Conservation (phyloP, 495 filamentous ascomycete species). For the Penicillium desertorum region DNA sequence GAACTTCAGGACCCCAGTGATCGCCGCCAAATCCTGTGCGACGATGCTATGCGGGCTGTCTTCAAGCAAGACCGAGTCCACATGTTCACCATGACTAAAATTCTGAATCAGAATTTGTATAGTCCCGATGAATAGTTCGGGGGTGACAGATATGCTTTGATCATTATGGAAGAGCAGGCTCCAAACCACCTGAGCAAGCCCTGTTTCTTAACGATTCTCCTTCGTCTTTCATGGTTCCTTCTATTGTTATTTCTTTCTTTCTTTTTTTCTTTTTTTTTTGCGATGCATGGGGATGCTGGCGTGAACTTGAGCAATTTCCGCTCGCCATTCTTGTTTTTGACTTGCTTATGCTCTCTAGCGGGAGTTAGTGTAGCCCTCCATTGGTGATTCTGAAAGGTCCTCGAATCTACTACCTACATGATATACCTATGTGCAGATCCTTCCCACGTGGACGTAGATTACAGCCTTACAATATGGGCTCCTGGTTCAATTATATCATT, state of each 20-base stretch:
- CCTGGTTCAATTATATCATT: neutral
- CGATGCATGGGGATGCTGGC: constrained; percentile 38
- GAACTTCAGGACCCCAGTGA: constrained; percentile 88
- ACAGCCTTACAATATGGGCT: too few species aligned
- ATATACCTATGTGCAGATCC: neutral
- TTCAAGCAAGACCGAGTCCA: constrained; percentile 90
- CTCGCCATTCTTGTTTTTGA: constrained; percentile 25
- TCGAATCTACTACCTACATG: neutral
- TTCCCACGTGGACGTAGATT: neutral
- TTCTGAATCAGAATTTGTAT: constrained; percentile 67
- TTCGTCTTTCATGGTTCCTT: constrained; percentile 20
- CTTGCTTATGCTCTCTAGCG: constrained; percentile 38
- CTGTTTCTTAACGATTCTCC: constrained; percentile 28
- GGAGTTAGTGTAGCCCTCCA: constrained; percentile 38
- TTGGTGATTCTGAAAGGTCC: constrained; percentile 6
- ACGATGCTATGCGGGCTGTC: constrained; percentile 82
- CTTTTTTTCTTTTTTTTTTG: constrained; percentile 18
- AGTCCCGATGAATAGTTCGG: constrained; percentile 56
- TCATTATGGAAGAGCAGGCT: constrained; percentile 12
- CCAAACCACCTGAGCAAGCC: constrained; percentile 7
- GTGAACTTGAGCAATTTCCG: constrained; percentile 19
- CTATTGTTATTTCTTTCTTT: neutral
- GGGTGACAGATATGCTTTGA: constrained; percentile 12
- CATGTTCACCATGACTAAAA: constrained; percentile 98
- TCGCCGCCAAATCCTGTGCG: constrained; percentile 87